Evolutionary conservation across 345 rosid genomes (phyloP).

Genomic region (Salix udensis): DNA sequence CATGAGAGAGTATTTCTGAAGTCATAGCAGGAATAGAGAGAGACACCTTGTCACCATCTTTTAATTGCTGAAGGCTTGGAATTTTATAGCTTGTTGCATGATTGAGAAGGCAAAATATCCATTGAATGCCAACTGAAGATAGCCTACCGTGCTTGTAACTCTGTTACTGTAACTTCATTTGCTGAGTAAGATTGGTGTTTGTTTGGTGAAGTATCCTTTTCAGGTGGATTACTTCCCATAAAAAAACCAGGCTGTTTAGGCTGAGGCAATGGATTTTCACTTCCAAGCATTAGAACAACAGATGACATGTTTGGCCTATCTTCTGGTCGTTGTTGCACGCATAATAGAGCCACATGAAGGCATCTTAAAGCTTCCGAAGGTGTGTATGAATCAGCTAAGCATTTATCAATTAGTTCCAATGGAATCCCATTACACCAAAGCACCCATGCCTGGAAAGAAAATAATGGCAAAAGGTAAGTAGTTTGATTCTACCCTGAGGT

Average conservation of each 20-base stretch:
- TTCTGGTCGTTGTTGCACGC: conserved; percentile 17
- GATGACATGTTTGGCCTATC: conserved; percentile 16
- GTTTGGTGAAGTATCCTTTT: neutral
- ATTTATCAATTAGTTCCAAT: neutral
- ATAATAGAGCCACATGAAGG: conserved; percentile 11
- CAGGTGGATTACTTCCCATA: neutral
- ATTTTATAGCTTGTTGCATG: too few relatives aligned
- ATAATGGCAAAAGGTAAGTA: neutral
- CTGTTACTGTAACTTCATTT: neutral
- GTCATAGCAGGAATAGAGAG: too few relatives aligned
- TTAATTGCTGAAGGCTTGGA: too few relatives aligned
- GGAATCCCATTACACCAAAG: conserved; percentile 2
- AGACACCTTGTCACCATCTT: too few relatives aligned
- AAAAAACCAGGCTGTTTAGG: conserved; percentile 20
- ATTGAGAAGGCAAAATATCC: too few relatives aligned
- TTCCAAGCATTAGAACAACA: conserved; percentile 5
- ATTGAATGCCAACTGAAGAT: neutral
- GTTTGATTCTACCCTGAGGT: neutral
- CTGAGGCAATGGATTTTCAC: neutral
- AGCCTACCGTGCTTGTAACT: neutral
- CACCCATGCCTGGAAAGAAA: conserved; percentile 11
- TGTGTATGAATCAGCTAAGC: neutral
- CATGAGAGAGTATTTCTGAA: too few relatives aligned
- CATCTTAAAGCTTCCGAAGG: conserved; percentile 1
- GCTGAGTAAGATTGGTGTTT: neutral